Evolutionary conservation across 164 flowering plant genomes (phyloP), one percentile per base, ranked within the genome.

Genomic region (Pachysandra terminalis): DNA sequence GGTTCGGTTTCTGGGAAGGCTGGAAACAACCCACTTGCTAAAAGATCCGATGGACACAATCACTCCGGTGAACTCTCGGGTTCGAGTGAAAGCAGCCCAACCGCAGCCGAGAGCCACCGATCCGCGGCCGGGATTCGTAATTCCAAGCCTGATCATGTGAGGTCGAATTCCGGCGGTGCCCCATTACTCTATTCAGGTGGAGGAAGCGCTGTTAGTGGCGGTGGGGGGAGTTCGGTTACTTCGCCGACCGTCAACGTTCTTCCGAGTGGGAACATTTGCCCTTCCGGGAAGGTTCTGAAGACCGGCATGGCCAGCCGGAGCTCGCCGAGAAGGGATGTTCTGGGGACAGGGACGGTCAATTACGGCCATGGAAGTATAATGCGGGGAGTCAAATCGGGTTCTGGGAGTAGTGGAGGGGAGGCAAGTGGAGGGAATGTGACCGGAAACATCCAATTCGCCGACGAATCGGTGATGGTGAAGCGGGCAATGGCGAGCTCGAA

Each of bases 341-440:
- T 94, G 63, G 88, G 97, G 21, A 74, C 83, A 0, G 93, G 97
- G 25, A 76, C 84, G 0, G 95, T 80, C 3, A 81, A 90, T 73
- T 91, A 91, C 65, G 97, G 98, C 16, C 97, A 87, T 49, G 98
- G 98, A 6, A 94, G 87, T 75, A 83, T 94, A 69, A 81, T 94
- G 87, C 84, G 96, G 48, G 88, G 86, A 16, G 74, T 58, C 5
- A 67, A 63, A 61, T 65, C 61, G 23, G 60, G 60, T 16, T 68
- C 51, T 0, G 65, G 51, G 5, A 63, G 65, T 23, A 63, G 72
- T 5, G 56, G 60, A n/a, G 37, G 22, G 25, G 73, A n/a, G 16
- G 22, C 26, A 15, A 60, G 62, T 13, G 59, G 58, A 1, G 55
- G 35, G 15, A 51, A 23, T 69, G 41, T 48, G 61, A 65, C 68